Conservation (phyloP, 257 asterid species). For the Euphrasia confusa region DNA sequence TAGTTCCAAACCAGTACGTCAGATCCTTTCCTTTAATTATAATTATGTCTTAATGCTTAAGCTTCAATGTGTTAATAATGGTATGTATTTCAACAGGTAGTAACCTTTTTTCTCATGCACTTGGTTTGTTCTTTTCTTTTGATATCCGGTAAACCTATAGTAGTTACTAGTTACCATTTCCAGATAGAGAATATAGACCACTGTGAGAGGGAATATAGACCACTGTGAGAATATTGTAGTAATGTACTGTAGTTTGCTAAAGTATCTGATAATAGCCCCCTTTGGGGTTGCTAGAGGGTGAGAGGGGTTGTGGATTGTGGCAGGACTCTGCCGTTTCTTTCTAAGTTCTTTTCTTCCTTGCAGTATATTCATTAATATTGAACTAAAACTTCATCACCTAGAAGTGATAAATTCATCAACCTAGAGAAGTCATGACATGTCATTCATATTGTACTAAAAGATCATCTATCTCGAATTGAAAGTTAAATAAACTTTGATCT, state of each 20-base stretch:
- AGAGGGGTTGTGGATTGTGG: no score
- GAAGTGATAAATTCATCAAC: no score
- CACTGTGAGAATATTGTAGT: conserved; percentile 11
- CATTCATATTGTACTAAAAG: no score
- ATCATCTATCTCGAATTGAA: no score
- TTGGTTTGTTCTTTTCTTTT: conserved; percentile 6
- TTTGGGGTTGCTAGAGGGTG: no score
- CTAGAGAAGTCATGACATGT: no score
- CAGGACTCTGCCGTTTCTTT: no score
- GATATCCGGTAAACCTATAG: conserved; percentile 20
- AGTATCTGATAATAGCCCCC: not conserved
- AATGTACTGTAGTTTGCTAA: conserved; percentile 7
- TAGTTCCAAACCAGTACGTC: conserved; percentile 81
- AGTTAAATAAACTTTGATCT: no score
- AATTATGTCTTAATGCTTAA: conserved; percentile 15
- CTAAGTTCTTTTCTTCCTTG: no score
- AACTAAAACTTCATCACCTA: no score
- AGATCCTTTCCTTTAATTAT: conserved; percentile 24
- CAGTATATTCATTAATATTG: no score
- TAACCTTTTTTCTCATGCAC: conserved; percentile 21
- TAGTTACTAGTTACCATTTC: conserved; percentile 9
- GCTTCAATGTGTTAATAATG: conserved; percentile 6
- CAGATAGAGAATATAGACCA: conserved; percentile 18
- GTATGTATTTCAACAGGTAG: conserved; percentile 15
- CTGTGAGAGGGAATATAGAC: no score